phyloP scores from a whole-genome alignment of 2,329 filamentous ascomycete genomes.

The Sporothrix luriei region DNA sequence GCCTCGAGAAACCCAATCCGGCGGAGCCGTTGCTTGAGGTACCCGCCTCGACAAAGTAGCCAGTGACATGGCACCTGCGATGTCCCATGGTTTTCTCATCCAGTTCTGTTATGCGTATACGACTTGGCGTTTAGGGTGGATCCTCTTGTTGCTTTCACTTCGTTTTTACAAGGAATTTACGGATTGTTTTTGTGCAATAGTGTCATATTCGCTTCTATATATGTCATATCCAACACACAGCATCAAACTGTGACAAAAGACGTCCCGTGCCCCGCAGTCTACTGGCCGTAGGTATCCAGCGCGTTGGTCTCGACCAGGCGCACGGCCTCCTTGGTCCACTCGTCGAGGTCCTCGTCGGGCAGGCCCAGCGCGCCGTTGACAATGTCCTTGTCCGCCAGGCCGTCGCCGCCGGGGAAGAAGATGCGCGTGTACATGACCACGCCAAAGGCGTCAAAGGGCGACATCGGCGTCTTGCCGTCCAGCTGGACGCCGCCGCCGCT shows the following conservation, averaged over 20 bases:
- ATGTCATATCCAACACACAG: conserved; percentile 2
- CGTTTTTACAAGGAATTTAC: too few relatives aligned
- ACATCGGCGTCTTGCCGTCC: conserved; percentile 45
- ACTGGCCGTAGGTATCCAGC: conserved; percentile 29
- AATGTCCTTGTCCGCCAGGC: conserved; percentile 51
- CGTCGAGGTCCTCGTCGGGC: conserved; percentile 37
- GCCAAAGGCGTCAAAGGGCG: conserved; percentile 47
- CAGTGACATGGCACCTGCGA: neutral
- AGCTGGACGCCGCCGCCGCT: conserved; percentile 25
- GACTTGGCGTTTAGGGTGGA: neutral
- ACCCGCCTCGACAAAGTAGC: neutral
- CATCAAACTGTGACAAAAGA: neutral
- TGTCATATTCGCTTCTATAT: neutral
- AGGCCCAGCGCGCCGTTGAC: conserved; percentile 51
- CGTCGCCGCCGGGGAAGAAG: conserved; percentile 55
- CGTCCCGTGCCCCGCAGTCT: neutral
- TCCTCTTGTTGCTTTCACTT: neutral
- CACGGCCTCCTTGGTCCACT: conserved; percentile 34
- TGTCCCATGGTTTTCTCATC: neutral
- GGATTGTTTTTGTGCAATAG: too few relatives aligned
- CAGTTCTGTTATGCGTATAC: neutral
- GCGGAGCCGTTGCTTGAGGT: neutral
- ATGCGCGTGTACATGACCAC: conserved; percentile 58
- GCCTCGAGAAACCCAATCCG: conserved; percentile 6
- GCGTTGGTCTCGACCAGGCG: conserved; percentile 24